Evolutionary conservation across 1,284 basidiomycete species (phyloP), one percentile per base, ranked within the genome.

Genomic region (Phlebopus sp.): DNA sequence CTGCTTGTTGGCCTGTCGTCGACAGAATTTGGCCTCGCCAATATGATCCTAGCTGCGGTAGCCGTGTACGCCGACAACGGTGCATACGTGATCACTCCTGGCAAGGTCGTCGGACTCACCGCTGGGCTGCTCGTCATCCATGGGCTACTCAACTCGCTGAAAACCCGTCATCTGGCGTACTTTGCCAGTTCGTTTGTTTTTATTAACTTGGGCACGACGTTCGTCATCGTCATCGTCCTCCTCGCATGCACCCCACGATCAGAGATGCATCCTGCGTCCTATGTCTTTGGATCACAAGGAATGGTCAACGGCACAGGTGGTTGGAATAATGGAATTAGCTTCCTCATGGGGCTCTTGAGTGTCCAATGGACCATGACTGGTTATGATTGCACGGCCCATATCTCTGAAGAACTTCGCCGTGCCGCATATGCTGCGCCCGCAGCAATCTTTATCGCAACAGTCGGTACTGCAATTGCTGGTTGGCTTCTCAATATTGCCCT

Each of bases 281-380:
- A 93, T 66, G 86, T 93, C 18, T 97, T 97, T 52, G 82, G 86
- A 35, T 72, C 81, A 13, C 71, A 68, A 3, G 87, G 86, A 13
- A 60, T 88, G 27, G 67, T 81, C 46, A 92, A 93, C 60, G 74
- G 81, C 51, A 88, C 90, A 0, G 89, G 90, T 30, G 92, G 90
- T 51, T 84, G 82, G 77, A 86, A 82, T 60, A 79, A 76, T 30
- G 92, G 91, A 0, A 69, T 96, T 44, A 84, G 91, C 1, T 95
- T 96, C 72, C 69, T 95, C 44, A 86, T 97, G 54, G 93, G 93
- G 23, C 69, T 97, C 46, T 72, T 95, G 47, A 90, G 87, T 53
- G 93, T 97, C 9, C 90, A 96, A 67, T 96, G 90, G 90, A 92
- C 89, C 76, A 86, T 86, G 83, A 86, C 86, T 50, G 79, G 79